Percentiles rank a stretch among this genome's conserved stretches.
Conservation (phyloP, 805 yeast species). For the Cyberlindnera japonica region DNA sequence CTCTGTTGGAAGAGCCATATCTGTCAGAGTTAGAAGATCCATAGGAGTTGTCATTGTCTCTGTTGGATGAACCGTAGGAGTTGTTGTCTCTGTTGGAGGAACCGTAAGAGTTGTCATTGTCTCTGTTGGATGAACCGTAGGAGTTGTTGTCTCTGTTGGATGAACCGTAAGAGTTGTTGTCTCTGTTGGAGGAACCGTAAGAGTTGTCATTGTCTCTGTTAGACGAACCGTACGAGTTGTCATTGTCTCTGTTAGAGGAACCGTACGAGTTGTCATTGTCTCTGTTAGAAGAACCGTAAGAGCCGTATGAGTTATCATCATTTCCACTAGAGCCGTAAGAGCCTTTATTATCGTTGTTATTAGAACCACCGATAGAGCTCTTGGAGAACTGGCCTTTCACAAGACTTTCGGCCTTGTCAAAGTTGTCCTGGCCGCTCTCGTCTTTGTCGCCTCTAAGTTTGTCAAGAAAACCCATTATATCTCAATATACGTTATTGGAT, state of each 20-base stretch:
- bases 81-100: not conserved
- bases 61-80: not conserved
- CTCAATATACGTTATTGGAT: not conserved
- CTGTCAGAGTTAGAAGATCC: conserved; percentile 6
- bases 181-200: conserved; percentile 1
- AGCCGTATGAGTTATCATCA: not conserved
- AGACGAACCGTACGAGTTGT: conserved; percentile 4
- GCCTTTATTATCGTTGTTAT: conserved; percentile 1
- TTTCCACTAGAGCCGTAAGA: conserved; percentile 2
- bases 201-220: conserved; percentile 4
- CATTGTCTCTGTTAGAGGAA: not conserved
- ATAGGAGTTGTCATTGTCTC: conserved; percentile 2
- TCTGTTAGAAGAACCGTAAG: conserved; percentile 2
- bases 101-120: conserved; percentile 6
- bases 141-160: conserved; percentile 1
- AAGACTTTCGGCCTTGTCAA: conserved; percentile 8
- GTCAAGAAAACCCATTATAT: conserved; percentile 8
- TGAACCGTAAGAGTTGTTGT: not conserved
- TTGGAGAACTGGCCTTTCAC: conserved; percentile 9
- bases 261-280: conserved; percentile 6
- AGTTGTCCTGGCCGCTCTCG: conserved; percentile 9
- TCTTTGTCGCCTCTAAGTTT: conserved; percentile 9
- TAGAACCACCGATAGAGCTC: conserved; percentile 3
- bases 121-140: conserved; percentile 3
- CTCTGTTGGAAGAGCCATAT: conserved; percentile 4